Base-by-base conservation (phyloP, 371 early-diverging fungal species). In the Mucor indicus region DNA sequence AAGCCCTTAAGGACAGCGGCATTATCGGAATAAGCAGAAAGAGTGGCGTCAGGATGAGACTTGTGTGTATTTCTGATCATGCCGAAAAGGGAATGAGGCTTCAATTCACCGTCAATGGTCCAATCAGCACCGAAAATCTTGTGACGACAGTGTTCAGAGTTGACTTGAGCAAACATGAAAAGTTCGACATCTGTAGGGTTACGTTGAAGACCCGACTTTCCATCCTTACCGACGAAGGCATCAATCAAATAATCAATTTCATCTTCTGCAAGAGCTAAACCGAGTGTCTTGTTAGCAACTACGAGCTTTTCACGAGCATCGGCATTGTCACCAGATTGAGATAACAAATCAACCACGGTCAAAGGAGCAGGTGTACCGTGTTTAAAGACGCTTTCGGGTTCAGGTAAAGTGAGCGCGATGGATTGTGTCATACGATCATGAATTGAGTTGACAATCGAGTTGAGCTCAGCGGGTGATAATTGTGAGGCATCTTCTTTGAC, bases 121-220 rank as follows among this genome's bases (percentile, higher is more conserved):
- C 98, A 98, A 43, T 89, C 78, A 15, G 96, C 97, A 44, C 89
- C 79, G 77, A 98, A 98, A 52, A 98, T 95, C 83, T 98, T 96
- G 85, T 98, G 98, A 13, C 98, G 84, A 73, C 98, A 98, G 72
- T 98, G 98, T 76, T 98, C 98, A 27, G 95, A 95, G 71, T 98
- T 96, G 63, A 98, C 97, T 66, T 96, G 98, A 35, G 96, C 96
- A 87, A 98, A 98, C 98, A 98, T 98, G 81, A 98, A 92, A 37
- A 98, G 79, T 74, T 97, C 97, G 3, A 92, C 94, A 62, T 98
- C 97, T n/a, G 98, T 96, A 8, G 96, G 97, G 54, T 93, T 89
- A 43, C 96, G 84, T 10, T 63, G 69, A 9, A 89, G 69, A 31
- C 61, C 75, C 50, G 58, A 57, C 43, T 68, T 60, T 17, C 40